Percentiles rank a stretch among this genome's conserved stretches.
These are phyloP conservation scores for Spizellomyces sp. DNA, from an alignment of 192 early-diverging fungal genomes.

Conservation along the genomic window DNA sequence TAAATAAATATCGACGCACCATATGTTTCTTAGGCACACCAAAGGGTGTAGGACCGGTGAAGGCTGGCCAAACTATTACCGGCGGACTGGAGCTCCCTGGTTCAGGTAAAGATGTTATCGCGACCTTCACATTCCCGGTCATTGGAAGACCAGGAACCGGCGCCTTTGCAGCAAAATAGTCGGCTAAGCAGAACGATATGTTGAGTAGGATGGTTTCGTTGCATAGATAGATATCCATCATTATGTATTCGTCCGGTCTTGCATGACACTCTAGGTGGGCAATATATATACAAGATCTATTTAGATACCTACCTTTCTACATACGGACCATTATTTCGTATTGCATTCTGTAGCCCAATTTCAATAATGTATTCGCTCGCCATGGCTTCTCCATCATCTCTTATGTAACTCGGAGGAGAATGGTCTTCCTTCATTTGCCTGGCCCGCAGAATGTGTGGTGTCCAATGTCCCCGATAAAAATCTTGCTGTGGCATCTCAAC, in stretches of 20 bases:
- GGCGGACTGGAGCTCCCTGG: constrained; percentile 62
- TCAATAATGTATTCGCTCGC: too few species aligned
- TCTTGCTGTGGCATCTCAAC: constrained; percentile 47
- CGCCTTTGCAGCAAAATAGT: constrained; percentile 1
- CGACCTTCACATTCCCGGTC: constrained; percentile 49
- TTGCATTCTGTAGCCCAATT: too few species aligned
- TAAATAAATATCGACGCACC: background rate
- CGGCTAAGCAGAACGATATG: too few species aligned
- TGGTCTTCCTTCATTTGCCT: background rate
- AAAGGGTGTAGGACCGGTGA: constrained; percentile 81
- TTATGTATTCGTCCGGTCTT: too few species aligned
- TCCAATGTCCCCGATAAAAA: constrained; percentile 42
- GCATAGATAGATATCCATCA: too few species aligned
- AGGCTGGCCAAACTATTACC: constrained; percentile 75
- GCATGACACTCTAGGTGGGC: too few species aligned
- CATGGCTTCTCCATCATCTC: too few species aligned
- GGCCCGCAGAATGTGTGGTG: constrained; percentile 24
- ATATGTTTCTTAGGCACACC: constrained; percentile 64
- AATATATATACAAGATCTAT: too few species aligned
- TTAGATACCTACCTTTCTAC: too few species aligned
- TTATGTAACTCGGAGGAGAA: too few species aligned
- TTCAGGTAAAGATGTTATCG: constrained; percentile 27
- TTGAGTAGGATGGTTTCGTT: too few species aligned
- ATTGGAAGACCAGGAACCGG: constrained; percentile 44
- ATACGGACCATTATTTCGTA: too few species aligned